phyloP scores from a whole-genome alignment of 331 rosid species.

The Cydonia oblonga region DNA sequence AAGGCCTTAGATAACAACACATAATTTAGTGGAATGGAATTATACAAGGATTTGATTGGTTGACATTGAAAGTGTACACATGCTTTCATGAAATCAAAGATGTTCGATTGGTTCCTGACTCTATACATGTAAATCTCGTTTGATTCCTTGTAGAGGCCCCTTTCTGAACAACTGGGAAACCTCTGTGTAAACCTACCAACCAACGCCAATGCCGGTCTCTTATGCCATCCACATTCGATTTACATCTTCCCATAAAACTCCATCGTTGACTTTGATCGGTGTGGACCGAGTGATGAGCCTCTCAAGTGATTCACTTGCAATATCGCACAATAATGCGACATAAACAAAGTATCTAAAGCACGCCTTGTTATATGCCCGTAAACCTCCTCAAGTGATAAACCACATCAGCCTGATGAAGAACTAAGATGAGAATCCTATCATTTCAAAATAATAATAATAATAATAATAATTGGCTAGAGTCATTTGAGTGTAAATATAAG shows the following conservation, averaged over 20 bases:
- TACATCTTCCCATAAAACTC: no score
- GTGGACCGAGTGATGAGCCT: no score
- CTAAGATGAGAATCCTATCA: not conserved
- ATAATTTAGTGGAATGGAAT: no score
- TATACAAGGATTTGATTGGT: no score
- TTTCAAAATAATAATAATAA: not conserved
- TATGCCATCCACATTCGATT: not conserved
- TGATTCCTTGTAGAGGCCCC: not conserved
- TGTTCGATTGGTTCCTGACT: no score
- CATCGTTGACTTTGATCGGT: no score
- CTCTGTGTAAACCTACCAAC: not conserved
- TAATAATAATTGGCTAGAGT: not conserved
- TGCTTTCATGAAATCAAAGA: no score
- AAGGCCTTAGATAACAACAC: no score
- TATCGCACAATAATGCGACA: not conserved
- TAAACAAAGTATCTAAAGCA: no score
- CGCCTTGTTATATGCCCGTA: not conserved
- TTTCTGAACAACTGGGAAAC: not conserved
- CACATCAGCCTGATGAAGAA: not conserved
- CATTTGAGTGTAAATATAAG: not conserved
- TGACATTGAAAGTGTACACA: no score
- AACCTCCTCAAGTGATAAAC: not conserved
- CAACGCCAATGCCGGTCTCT: no score
- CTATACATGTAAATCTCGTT: no score
- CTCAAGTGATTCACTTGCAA: not conserved